phyloP scores from a whole-genome alignment of 768 basidiomycete genomes.

The Rhizopogon salebrosus region DNA sequence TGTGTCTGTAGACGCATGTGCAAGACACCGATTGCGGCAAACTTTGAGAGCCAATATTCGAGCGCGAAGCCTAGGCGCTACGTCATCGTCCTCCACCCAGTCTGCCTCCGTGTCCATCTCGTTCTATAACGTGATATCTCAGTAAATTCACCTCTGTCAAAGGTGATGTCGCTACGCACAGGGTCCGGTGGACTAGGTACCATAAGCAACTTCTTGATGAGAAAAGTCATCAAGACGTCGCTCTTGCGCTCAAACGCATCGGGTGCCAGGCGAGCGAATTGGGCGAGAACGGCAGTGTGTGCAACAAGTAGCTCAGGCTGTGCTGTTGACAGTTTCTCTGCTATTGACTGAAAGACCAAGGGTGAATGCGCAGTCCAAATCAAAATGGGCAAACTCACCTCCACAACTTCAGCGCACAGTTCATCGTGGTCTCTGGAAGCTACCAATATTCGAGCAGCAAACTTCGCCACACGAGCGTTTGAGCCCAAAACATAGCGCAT shows the following conservation, averaged over 20 bases:
- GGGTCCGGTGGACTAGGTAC: slow-evolving; percentile 39
- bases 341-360: slow-evolving; percentile 44
- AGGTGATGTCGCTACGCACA: slow-evolving; percentile 30
- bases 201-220: slow-evolving; percentile 70
- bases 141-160: neutral
- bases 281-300: slow-evolving; percentile 65
- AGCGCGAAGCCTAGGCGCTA: slow-evolving; percentile 55
- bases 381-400: slow-evolving; percentile 40
- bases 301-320: slow-evolving; percentile 53
- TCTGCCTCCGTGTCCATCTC: slow-evolving; percentile 60
- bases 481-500: slow-evolving; percentile 53
- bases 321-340: slow-evolving; percentile 42
- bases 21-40: slow-evolving; percentile 73
- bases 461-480: slow-evolving; percentile 72
- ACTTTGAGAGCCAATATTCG: slow-evolving; percentile 78
- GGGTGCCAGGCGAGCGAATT: slow-evolving; percentile 64
- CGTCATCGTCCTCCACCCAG: slow-evolving; percentile 68
- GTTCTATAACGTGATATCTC: slow-evolving; percentile 31
- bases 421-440: slow-evolving; percentile 49
- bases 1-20: slow-evolving; percentile 52
- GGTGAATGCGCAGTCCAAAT: neutral
- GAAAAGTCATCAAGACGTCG: slow-evolving; percentile 64
- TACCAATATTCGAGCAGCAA: slow-evolving; percentile 72
- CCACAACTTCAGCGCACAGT: slow-evolving; percentile 50
- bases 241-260: slow-evolving; percentile 76